Evolutionary conservation across 1,139 yeast species (phyloP), one percentile per base, ranked within the genome.

Genomic region (Blastobotrys persicus): DNA sequence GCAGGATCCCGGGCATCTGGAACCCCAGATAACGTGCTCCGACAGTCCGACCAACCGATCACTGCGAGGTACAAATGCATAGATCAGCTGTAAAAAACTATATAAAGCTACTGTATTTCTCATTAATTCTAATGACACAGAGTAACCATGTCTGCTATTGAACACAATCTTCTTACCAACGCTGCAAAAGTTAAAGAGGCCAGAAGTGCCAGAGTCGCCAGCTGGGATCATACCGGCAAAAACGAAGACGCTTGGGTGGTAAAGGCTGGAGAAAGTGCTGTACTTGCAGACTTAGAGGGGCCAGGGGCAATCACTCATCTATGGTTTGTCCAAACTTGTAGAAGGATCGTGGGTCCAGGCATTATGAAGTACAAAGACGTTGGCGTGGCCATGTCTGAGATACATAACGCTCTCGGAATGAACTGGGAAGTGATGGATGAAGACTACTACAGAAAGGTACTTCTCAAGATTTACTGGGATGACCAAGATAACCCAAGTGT

Each of bases 391-490:
- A 41, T 41, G 44, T 11, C 23, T 12, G 44, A 41, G 16, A 31
- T 41, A 7, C 44, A 41, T 37, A 41, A 41, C 28, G 44, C 44
- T 13, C 9, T 41, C 6, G 44, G 44, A 13, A 4, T 41, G 19
- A 41, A 41, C 26, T 41, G 44, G 44, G 44, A 41, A 19, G 44
- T 41, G 4, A 28, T 28, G 35, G 44, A 41, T 31, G 44, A 41
- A 31, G 44, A 28, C 19, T 41, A 41, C 19, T 41, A 41, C 19
- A 38, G 44, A 28, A 41, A 41, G 17, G 44, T 41, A 18, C 23
- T 41, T 13, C 26, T 41, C 20, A 28, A 31, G 33, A 43, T 43
- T 32, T 43, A 33, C 46, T 43, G 46, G 46, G 46, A 43, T 17
- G 41, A 43, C 17, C 46, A 43, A 23, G 41, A 34, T 5, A 26